Conservation (phyloP, 164 flowering plant species). For the Dillenia turbinata region DNA sequence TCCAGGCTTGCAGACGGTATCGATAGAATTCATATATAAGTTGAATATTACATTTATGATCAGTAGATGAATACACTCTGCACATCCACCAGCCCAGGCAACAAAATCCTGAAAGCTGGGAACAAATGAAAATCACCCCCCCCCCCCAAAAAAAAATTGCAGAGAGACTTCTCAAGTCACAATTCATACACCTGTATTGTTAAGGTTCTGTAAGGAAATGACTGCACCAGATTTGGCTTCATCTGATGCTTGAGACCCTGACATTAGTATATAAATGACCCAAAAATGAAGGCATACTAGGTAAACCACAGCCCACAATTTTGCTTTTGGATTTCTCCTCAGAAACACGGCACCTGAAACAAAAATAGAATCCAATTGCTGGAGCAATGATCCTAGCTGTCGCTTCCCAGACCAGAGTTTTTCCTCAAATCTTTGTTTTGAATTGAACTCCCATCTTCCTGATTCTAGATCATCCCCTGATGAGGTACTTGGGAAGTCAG, state of each 20-base stretch:
- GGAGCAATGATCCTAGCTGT: constrained; percentile 59
- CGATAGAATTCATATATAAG: too few relatives aligned
- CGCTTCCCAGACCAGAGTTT: constrained; percentile 52
- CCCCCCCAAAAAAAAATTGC: too few relatives aligned
- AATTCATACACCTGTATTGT: constrained; percentile 41
- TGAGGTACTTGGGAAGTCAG: constrained; percentile 27
- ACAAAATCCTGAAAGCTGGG: too few relatives aligned
- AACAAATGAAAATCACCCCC: too few relatives aligned
- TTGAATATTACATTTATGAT: too few relatives aligned
- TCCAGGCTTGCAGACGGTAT: too few relatives aligned
- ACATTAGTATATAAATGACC: constrained; percentile 74
- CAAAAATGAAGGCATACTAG: constrained; percentile 81
- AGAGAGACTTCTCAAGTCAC: background rate
- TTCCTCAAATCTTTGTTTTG: constrained; percentile 40
- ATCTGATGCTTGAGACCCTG: constrained; percentile 50
- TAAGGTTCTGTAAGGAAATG: constrained; percentile 71
- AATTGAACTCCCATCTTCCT: constrained; percentile 42
- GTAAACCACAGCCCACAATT: constrained; percentile 58
- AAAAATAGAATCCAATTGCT: constrained; percentile 70
- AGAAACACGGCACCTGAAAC: constrained; percentile 61
- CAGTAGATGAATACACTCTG: too few relatives aligned
- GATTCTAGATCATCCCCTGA: constrained; percentile 58
- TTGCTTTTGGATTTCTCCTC: constrained; percentile 65
- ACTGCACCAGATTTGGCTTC: constrained; percentile 66
- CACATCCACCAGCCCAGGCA: too few relatives aligned